Conservation (phyloP, 2,329 filamentous ascomycete genomes). For the Fusarium dimerum region DNA sequence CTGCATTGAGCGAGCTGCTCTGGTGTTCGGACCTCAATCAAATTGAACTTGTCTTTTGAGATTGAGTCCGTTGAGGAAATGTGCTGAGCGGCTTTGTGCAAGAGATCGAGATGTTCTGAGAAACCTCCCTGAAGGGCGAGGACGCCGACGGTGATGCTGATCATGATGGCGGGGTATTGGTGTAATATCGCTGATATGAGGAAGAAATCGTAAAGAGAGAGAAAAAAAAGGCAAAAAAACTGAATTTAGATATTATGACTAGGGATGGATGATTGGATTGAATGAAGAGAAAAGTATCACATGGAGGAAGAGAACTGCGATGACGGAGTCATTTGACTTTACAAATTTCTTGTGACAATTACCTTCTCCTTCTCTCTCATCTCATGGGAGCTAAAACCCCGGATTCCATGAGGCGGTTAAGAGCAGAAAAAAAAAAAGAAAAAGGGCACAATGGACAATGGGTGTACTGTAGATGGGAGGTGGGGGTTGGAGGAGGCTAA, state of each 20-base stretch:
- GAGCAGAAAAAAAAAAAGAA: too few species aligned
- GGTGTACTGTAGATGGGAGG: neutral
- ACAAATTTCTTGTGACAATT: too few species aligned
- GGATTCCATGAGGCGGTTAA: conserved; percentile 13
- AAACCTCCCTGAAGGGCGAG: conserved; percentile 90
- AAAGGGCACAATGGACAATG: too few species aligned
- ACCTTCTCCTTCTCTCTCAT: too few species aligned
- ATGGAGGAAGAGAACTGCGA: conserved; percentile 8
- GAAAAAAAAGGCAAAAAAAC: neutral
- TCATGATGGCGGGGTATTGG: conserved; percentile 14
- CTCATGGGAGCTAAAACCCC: conserved; percentile 9
- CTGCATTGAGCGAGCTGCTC: conserved; percentile 72
- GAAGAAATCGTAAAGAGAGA: too few species aligned
- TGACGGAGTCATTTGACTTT: conserved; percentile 5
- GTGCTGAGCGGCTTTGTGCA: conserved; percentile 65
- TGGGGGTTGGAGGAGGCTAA: conserved; percentile 9
- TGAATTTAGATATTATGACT: neutral
- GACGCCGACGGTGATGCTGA: conserved; percentile 56
- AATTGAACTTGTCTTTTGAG: conserved; percentile 50
- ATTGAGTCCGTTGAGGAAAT: conserved; percentile 36
- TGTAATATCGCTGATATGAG: neutral
- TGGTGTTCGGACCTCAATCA: conserved; percentile 79
- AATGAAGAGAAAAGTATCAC: neutral
- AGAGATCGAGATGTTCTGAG: conserved; percentile 78
- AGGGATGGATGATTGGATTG: neutral